Conservation (phyloP, 371 early-diverging fungal genomes). For the Mucor sp. region DNA sequence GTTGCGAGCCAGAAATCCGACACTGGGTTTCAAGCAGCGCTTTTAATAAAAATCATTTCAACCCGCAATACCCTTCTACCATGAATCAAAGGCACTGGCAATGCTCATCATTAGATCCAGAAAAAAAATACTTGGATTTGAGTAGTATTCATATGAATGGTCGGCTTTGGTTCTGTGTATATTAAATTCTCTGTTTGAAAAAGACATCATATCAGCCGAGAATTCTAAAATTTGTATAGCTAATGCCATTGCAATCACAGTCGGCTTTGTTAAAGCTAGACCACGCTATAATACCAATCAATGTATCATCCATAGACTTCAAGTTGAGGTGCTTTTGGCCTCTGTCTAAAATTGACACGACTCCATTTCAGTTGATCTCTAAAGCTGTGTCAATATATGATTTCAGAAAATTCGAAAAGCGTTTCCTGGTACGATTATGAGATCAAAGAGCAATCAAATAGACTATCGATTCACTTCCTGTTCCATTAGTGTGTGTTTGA, state of each 20-base stretch:
- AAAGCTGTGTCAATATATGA: too few relatives aligned
- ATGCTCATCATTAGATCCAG: not conserved
- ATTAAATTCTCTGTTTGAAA: too few relatives aligned
- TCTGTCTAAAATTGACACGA: not conserved
- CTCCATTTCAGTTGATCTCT: not conserved
- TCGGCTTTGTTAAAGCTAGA: too few relatives aligned
- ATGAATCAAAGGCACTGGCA: not conserved
- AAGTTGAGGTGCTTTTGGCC: not conserved
- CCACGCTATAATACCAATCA: not conserved
- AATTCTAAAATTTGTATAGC: too few relatives aligned
- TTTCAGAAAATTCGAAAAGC: too few relatives aligned
- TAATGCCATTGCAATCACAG: too few relatives aligned
- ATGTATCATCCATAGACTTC: not conserved
- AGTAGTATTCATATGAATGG: not conserved
- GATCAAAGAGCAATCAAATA: too few relatives aligned
- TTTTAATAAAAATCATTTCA: not conserved
- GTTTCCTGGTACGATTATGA: too few relatives aligned
- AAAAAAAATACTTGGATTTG: not conserved
- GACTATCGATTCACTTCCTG: too few relatives aligned
- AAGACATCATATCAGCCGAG: too few relatives aligned
- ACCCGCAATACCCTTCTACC: not conserved
- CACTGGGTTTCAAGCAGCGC: not conserved
- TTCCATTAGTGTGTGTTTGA: too few relatives aligned
- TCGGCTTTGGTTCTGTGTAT: too few relatives aligned
- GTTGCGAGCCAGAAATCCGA: slow-evolving; percentile 2